phyloP scores from a whole-genome alignment of 192 early-diverging fungal genomes.

The Oehlia diaphana region DNA sequence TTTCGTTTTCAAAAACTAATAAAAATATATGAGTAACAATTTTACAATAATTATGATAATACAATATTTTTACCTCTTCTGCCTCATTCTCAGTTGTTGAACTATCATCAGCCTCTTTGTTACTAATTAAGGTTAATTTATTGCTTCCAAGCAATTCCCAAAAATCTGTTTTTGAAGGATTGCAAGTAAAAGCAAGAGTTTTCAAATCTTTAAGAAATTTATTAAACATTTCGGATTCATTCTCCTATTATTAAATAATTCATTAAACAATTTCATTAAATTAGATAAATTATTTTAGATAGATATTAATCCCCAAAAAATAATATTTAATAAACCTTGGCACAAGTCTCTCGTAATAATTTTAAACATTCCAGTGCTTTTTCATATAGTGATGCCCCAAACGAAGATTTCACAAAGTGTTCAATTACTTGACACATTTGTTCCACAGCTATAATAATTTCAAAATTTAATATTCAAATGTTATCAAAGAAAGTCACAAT shows the following conservation, averaged over 20 bases:
- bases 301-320: not conserved
- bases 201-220: conserved; percentile 51
- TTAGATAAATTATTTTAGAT: not conserved
- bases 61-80: conserved; percentile 40
- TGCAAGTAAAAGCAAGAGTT: conserved; percentile 31
- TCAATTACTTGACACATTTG: conserved; percentile 50
- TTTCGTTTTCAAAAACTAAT: not conserved
- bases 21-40: not conserved
- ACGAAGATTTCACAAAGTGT: conserved; percentile 17
- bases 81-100: conserved; percentile 46
- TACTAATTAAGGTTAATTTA: conserved; percentile 48
- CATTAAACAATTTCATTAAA: not conserved
- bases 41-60: not conserved
- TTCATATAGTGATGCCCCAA: conserved; percentile 34
- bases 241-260: conserved; percentile 26
- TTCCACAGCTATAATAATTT: conserved; percentile 42
- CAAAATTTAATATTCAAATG: conserved; percentile 4
- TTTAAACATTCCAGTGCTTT: conserved; percentile 59
- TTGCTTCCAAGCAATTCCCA: conserved; percentile 50
- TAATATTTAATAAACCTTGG: not conserved
- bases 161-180: conserved; percentile 45
- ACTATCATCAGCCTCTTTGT: conserved; percentile 43
- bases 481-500: not conserved
- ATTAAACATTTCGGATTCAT: conserved; percentile 52
- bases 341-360: conserved; percentile 42